Conservation (phyloP, 108 stramenopile species). For the Nannochloropsis gaditana region DNA sequence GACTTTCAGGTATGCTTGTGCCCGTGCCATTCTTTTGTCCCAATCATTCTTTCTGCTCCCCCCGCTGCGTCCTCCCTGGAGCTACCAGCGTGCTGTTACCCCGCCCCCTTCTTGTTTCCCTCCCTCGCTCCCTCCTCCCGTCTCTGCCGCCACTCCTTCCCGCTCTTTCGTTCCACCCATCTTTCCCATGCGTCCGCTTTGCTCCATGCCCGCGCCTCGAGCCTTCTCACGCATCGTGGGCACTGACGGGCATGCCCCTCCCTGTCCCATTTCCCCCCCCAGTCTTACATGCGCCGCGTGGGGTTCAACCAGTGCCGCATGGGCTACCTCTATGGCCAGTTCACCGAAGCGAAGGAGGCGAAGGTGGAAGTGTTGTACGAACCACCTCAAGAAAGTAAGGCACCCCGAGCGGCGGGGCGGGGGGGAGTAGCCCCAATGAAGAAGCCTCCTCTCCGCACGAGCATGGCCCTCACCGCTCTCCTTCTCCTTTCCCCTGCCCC, state of each 20-base stretch:
- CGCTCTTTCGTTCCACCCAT: too few species aligned
- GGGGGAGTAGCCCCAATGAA: too few species aligned
- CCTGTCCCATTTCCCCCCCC: neutral
- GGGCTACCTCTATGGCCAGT: conserved; percentile 81
- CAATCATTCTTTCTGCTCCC: conserved; percentile 32
- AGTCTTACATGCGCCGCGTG: conserved; percentile 66
- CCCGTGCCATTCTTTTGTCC: conserved; percentile 40
- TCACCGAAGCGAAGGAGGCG: conserved; percentile 56
- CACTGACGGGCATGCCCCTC: too few species aligned
- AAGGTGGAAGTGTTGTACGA: conserved; percentile 89
- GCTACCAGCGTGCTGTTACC: neutral
- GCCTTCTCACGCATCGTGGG: too few species aligned
- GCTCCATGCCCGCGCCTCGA: too few species aligned
- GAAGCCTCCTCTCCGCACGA: too few species aligned
- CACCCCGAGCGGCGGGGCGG: too few species aligned
- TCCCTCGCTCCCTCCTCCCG: conserved; percentile 2
- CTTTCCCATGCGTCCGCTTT: too few species aligned
- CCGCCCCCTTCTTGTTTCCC: neutral
- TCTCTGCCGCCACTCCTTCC: neutral
- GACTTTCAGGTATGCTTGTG: conserved; percentile 49
- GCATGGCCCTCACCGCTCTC: too few species aligned
- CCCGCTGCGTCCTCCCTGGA: neutral
- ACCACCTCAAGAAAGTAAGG: conserved; percentile 74
- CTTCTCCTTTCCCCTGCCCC: too few species aligned
- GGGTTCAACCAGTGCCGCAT: conserved; percentile 76